Conservation (phyloP, 1,284 basidiomycete genomes). For the Volvariella surrecta region DNA sequence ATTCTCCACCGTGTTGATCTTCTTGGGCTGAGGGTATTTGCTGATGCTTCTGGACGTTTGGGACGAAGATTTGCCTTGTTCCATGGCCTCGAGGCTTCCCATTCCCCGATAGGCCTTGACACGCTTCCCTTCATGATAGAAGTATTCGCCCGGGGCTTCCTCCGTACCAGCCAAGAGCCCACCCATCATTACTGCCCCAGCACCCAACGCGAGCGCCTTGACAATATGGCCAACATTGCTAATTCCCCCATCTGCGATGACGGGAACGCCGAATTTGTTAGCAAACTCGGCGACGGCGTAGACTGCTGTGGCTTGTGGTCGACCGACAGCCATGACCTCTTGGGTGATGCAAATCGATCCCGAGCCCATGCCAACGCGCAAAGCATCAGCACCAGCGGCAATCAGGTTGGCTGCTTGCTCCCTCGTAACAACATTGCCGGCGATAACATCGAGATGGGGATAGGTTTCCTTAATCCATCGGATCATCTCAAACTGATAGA, state of each 20-base stretch:
- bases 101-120: constrained; percentile 99
- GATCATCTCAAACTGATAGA: constrained; percentile 94
- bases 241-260: constrained; percentile 98
- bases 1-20: constrained; percentile 66
- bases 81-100: constrained; percentile 97
- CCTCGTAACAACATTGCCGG: constrained; percentile 96
- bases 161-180: constrained; percentile 93
- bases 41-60: constrained; percentile 21
- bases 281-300: constrained; percentile 94
- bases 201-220: constrained; percentile 92
- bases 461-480: constrained; percentile 86
- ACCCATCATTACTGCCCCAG: constrained; percentile 98
- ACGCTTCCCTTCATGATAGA: constrained; percentile 97
- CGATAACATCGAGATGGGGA: constrained; percentile 87
- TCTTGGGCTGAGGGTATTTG: constrained; percentile 41
- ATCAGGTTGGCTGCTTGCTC: constrained; percentile 96
- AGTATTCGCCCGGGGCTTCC: constrained; percentile 98
- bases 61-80: constrained; percentile 57
- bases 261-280: constrained; percentile 89
- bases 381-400: constrained; percentile 88
- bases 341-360: constrained; percentile 99
- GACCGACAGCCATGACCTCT: constrained; percentile 99
- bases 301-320: constrained; percentile 96
- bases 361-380: constrained; percentile 96
- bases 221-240: constrained; percentile 96